A percentile compares a stretch with the other conserved stretches of the same genome.
phyloP scores from a whole-genome alignment of 805 yeast genomes.

The Lipomyces mesembrius region DNA sequence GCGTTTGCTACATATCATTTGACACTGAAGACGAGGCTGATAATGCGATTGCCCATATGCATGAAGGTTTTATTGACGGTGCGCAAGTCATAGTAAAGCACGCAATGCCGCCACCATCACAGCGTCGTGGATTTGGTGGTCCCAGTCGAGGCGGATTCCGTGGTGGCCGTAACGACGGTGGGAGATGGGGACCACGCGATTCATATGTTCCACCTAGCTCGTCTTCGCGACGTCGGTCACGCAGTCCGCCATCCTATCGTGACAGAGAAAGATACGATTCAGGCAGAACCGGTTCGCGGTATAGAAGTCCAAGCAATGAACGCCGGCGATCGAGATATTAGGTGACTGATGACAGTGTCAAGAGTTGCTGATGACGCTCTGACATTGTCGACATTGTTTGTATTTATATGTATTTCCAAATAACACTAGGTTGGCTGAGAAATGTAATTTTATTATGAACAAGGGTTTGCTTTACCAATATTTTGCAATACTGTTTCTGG shows the following conservation, averaged over 20 bases:
- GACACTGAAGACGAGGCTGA: constrained; percentile 29
- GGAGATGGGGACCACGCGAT: constrained; percentile 11
- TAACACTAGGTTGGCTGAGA: neutral
- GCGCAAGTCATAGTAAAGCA: constrained; percentile 21
- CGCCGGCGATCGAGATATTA: constrained; percentile 3
- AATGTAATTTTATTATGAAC: neutral
- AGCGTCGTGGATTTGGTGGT: constrained; percentile 14
- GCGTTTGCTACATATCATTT: constrained; percentile 25
- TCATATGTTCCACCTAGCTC: constrained; percentile 7
- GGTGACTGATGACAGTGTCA: neutral
- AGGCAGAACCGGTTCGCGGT: constrained; percentile 7
- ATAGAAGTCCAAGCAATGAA: neutral
- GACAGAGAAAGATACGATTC: constrained; percentile 2
- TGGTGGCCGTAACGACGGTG: constrained; percentile 15
- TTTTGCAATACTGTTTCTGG: neutral
- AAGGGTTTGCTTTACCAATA: neutral
- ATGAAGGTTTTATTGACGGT: constrained; percentile 35
- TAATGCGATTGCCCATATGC: constrained; percentile 35
- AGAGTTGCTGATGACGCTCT: neutral
- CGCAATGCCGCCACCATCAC: constrained; percentile 15
- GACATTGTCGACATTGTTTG: neutral
- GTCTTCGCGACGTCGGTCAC: constrained; percentile 20
- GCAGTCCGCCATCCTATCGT: constrained; percentile 23
- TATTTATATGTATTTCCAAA: neutral
- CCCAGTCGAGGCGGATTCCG: constrained; percentile 14